These are phyloP conservation scores for Balansia obtecta DNA, from an alignment of 2,329 filamentous ascomycete genomes.

Conservation along the genomic window DNA sequence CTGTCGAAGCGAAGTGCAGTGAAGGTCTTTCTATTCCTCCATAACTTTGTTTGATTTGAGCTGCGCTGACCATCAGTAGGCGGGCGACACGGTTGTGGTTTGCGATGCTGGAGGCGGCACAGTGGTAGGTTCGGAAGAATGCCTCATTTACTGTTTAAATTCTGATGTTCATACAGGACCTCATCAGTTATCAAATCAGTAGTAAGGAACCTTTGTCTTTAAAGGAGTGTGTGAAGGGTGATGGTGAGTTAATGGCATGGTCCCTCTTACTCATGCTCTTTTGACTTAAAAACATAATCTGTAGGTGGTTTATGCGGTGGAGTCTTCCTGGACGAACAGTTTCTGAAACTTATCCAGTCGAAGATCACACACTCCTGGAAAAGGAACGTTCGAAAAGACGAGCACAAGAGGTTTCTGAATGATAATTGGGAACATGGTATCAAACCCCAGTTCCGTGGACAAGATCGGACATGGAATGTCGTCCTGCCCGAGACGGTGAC, in stretches of 20 bases:
- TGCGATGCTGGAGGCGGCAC: slow-evolving; percentile 27
- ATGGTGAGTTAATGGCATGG: slow-evolving; percentile 14
- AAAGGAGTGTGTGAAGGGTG: slow-evolving; percentile 24
- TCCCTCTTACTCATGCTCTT: too few relatives aligned
- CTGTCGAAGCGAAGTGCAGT: slow-evolving; percentile 12
- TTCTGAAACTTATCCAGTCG: slow-evolving; percentile 15
- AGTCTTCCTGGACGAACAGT: slow-evolving; percentile 27
- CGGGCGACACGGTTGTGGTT: slow-evolving; percentile 16
- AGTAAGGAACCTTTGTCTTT: slow-evolving; percentile 15
- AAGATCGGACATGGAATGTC: not conserved
- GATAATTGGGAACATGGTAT: slow-evolving; percentile 18
- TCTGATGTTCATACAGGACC: slow-evolving; percentile 17
- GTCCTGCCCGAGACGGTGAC: not conserved
- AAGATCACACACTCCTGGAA: slow-evolving; percentile 6
- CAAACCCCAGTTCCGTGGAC: slow-evolving; percentile 12
- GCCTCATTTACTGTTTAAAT: not conserved
- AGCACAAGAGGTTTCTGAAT: slow-evolving; percentile 12
- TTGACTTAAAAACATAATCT: not conserved
- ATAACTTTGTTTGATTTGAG: not conserved
- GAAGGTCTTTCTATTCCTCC: too few relatives aligned
- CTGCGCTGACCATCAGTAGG: slow-evolving; percentile 1
- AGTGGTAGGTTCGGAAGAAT: slow-evolving; percentile 14
- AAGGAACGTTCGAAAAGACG: slow-evolving; percentile 5
- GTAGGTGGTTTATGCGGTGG: slow-evolving; percentile 26
- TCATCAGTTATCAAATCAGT: slow-evolving; percentile 25